Evolutionary conservation across 2,329 filamentous ascomycete species (phyloP).

Genomic region (Penicillium fuscoglaucum): DNA sequence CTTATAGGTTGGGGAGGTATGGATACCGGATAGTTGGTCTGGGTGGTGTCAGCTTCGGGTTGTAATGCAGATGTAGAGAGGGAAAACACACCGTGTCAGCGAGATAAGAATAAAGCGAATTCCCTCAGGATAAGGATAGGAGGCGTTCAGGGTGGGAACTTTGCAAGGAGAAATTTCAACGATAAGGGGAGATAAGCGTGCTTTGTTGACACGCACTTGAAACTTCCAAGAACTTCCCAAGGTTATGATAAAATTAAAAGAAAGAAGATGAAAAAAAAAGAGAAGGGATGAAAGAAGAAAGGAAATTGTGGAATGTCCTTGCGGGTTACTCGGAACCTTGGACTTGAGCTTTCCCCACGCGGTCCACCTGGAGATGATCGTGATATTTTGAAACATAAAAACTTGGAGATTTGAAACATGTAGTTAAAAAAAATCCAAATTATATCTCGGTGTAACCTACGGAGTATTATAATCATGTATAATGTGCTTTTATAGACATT

Average conservation of each 20-base stretch:
- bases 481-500: background rate
- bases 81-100: background rate
- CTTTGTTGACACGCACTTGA: background rate
- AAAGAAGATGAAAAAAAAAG: background rate
- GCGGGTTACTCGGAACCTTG: constrained; percentile 24
- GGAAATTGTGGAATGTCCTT: constrained; percentile 8
- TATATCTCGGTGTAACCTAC: background rate
- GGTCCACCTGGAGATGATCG: constrained; percentile 10
- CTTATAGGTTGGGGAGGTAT: constrained; percentile 1
- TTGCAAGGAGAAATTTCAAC: background rate
- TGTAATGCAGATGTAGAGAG: background rate
- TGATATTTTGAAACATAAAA: background rate
- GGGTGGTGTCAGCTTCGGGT: background rate
- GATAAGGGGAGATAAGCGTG: constrained; percentile 4
- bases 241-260: background rate
- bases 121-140: constrained; percentile 7
- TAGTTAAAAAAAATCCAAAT: background rate
- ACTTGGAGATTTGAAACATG: background rate
- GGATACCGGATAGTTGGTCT: background rate
- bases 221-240: background rate
- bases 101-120: constrained; percentile 5
- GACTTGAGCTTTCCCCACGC: constrained; percentile 22
- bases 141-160: background rate
- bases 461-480: background rate
- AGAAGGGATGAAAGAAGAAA: background rate